Conservation (phyloP, 176 grass and related monocot genomes). For the Aechmea fasciata region DNA sequence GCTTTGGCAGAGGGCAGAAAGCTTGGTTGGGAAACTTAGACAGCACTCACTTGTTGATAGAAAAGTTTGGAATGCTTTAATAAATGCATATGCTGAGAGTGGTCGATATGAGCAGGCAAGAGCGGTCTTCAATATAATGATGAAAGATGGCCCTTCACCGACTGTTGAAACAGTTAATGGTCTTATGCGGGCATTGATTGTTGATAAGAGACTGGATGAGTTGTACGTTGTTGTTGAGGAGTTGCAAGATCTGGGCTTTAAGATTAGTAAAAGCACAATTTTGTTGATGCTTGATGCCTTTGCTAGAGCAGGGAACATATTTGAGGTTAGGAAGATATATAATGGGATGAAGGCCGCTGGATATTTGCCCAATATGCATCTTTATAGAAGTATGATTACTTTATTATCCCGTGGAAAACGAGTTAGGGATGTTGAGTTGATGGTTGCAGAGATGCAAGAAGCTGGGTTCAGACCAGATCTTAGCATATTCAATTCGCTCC, state of each 20-base stretch:
- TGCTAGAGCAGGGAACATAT: conserved; percentile 63
- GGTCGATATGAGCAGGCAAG: conserved; percentile 80
- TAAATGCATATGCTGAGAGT: conserved; percentile 73
- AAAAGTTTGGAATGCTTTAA: conserved; percentile 87
- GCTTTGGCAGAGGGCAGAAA: conserved; percentile 75
- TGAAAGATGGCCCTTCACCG: conserved; percentile 69
- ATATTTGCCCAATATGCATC: conserved; percentile 73
- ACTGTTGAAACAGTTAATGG: conserved; percentile 79
- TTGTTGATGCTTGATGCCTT: conserved; percentile 90
- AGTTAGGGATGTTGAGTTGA: conserved; percentile 71
- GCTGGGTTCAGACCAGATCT: conserved; percentile 69
- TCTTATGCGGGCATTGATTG: conserved; percentile 74
- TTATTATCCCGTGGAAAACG: conserved; percentile 63
- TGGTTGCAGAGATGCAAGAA: conserved; percentile 70
- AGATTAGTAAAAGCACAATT: conserved; percentile 84
- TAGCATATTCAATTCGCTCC: conserved; percentile 51
- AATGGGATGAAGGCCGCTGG: conserved; percentile 95
- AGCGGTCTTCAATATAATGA: conserved; percentile 75
- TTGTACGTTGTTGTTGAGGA: conserved; percentile 76
- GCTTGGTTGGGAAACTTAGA: conserved; percentile 54
- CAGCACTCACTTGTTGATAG: conserved; percentile 44
- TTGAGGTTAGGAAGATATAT: conserved; percentile 97
- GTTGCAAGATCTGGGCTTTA: conserved; percentile 91
- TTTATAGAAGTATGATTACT: conserved; percentile 70
- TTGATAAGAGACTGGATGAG: conserved; percentile 75